phyloP scores from a whole-genome alignment of 2,329 filamentous ascomycete genomes.

The Botryotinia globosa region DNA sequence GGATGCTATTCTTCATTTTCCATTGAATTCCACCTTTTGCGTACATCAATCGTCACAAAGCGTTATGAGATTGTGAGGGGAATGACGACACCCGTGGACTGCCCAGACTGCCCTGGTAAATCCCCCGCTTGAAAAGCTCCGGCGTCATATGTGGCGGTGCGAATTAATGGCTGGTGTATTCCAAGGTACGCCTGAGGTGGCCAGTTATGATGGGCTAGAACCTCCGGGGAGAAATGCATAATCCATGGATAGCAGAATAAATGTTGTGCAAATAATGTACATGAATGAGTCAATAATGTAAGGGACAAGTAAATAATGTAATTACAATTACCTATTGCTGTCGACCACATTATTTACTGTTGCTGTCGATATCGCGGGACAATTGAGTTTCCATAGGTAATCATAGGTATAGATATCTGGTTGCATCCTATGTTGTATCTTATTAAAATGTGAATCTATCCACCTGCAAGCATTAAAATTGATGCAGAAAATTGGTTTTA shows the following conservation, averaged over 20 bases:
- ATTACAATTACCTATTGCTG: too few species aligned
- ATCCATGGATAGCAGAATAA: not conserved
- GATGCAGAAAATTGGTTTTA: not conserved
- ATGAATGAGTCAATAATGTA: not conserved
- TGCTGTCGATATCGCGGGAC: not conserved
- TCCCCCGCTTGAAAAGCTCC: not conserved
- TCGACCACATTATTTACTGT: too few species aligned
- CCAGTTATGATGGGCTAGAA: too few species aligned
- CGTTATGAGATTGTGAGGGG: not conserved
- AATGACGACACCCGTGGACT: slow-evolving; percentile 5
- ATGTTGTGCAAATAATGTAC: not conserved
- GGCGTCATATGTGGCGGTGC: slow-evolving; percentile 7
- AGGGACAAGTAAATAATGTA: not conserved
- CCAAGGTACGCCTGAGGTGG: too few species aligned
- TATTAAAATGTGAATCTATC: not conserved
- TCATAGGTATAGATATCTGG: not conserved
- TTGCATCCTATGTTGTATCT: not conserved
- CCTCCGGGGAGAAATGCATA: not conserved
- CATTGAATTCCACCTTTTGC: not conserved
- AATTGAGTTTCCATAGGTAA: not conserved
- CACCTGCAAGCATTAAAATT: not conserved
- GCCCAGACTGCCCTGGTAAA: not conserved
- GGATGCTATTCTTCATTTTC: not conserved
- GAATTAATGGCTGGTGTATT: not conserved
- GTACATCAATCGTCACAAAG: not conserved